These are phyloP conservation scores for Rhytidhysteron rufulum DNA, from an alignment of 2,329 filamentous ascomycete genomes.

Conservation along the genomic window DNA sequence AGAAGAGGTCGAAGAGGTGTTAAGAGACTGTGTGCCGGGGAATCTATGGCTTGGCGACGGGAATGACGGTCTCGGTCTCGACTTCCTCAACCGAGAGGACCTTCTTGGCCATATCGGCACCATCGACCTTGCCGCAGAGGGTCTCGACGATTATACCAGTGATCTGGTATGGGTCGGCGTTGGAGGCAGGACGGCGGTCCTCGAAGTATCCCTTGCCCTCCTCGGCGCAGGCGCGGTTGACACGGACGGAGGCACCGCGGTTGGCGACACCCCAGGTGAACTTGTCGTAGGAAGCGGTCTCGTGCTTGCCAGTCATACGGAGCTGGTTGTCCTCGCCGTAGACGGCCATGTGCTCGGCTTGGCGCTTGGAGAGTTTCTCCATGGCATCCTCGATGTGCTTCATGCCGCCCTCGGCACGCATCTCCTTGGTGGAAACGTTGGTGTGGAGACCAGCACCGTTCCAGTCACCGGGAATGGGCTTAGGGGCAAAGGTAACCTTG, in stretches of 20 bases:
- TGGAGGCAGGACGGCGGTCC: slow-evolving; percentile 64
- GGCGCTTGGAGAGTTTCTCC: slow-evolving; percentile 49
- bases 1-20: neutral
- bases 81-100: slow-evolving; percentile 28
- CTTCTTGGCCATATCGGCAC: slow-evolving; percentile 43
- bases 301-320: slow-evolving; percentile 87
- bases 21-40: no score
- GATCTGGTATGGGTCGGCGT: slow-evolving; percentile 82
- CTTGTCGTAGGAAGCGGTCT: slow-evolving; percentile 89
- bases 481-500: slow-evolving; percentile 92
- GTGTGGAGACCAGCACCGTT: slow-evolving; percentile 92
- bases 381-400: slow-evolving; percentile 83
- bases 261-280: slow-evolving; percentile 95
- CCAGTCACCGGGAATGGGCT: slow-evolving; percentile 94
- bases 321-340: slow-evolving; percentile 95
- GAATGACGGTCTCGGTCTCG: slow-evolving; percentile 33
- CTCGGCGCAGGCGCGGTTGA: slow-evolving; percentile 77
- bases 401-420: slow-evolving; percentile 89
- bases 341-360: slow-evolving; percentile 68
- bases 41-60: slow-evolving; percentile 24
- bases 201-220: slow-evolving; percentile 96
- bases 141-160: slow-evolving; percentile 78
- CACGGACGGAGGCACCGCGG: slow-evolving; percentile 90
- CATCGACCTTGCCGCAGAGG: slow-evolving; percentile 49
- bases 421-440: slow-evolving; percentile 89